Evolutionary conservation across 2,329 filamentous ascomycete genomes (phyloP).

Genomic region (Capronia epimyces): DNA sequence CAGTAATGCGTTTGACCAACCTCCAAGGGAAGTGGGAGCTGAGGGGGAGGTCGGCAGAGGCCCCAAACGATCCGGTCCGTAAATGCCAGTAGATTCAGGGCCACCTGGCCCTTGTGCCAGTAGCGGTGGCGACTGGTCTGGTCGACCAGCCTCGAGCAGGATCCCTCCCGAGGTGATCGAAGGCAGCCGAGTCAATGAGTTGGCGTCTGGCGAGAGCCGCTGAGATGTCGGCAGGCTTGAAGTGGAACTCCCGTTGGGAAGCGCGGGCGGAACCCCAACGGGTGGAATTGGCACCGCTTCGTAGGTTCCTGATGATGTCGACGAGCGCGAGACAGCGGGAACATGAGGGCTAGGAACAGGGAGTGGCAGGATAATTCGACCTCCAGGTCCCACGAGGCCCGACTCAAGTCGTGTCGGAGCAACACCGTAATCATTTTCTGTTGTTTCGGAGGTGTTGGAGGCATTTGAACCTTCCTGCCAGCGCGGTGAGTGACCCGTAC

Average conservation of each 20-base stretch:
- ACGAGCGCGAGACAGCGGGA: constrained; percentile 14
- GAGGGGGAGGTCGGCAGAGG: constrained; percentile 16
- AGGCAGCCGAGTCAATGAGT: constrained; percentile 17
- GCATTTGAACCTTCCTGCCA: constrained; percentile 14
- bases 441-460: constrained; percentile 24
- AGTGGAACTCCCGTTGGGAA: background rate
- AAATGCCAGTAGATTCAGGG: constrained; percentile 5
- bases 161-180: constrained; percentile 25
- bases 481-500: background rate
- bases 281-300: constrained; percentile 9
- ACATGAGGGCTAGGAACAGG: constrained; percentile 18
- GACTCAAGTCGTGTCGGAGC: constrained; percentile 10
- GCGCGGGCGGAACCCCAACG: background rate
- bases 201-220: constrained; percentile 19
- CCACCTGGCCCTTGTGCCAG: constrained; percentile 1
- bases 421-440: constrained; percentile 15
- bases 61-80: constrained; percentile 16
- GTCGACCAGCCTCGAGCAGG: constrained; percentile 16
- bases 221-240: constrained; percentile 9
- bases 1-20: constrained; percentile 13
- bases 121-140: constrained; percentile 11
- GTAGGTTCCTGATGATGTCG: constrained; percentile 16
- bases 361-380: constrained; percentile 19
- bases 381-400: constrained; percentile 10
- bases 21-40: constrained; percentile 17